Evolutionary conservation across 148 eudicot species (phyloP), one percentile per base, ranked within the genome.

Genomic region (Vaccinium vitisidaea): DNA sequence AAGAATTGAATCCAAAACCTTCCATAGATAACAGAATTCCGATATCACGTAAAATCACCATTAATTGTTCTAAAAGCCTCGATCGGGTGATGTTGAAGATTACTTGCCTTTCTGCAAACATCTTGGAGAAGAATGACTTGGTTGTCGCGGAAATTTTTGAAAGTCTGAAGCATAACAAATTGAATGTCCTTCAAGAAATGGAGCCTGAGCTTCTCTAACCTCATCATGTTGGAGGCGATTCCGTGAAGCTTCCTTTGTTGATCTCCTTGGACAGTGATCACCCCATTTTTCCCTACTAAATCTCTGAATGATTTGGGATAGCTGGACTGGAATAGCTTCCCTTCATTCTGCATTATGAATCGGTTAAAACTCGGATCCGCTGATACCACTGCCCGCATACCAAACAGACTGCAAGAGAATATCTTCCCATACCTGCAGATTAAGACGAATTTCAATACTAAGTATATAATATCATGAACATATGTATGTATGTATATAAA

Each of bases 331-430:
- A 91, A 91, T 18, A 90, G 80, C 30, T 86, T 91, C 19, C 93
- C 92, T 83, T 91, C 93, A 36, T 91, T 91, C 80, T 91, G 92
- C 93, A 91, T 91, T 18, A 91, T 83, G 79, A 90, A 91, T 67
- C 86, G 76, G 86, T 91, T 91, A 67, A 91, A 91, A 25, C 27
- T 80, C 49, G 92, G 91, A 67, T 91, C 93, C 2, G 87, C 92
- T 8, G 93, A 91, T 16, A 90, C 92, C 67, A 91, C 92, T 2
- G 93, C 93, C 89, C 88, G 52, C 83, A 87, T 90, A 0, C 93
- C 93, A 84, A 90, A 88, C 43, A 91, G 61, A 76, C 83, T 91
- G 56, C 93, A 91, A 6, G 92, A 87, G 80, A 91, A 91, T 87
- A 91, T 90, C 84, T 88, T 90, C 84, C 93, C 93, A 39, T 67